Base-by-base conservation (phyloP, 2,329 filamentous ascomycete genomes). In the Epichloe scottii region DNA sequence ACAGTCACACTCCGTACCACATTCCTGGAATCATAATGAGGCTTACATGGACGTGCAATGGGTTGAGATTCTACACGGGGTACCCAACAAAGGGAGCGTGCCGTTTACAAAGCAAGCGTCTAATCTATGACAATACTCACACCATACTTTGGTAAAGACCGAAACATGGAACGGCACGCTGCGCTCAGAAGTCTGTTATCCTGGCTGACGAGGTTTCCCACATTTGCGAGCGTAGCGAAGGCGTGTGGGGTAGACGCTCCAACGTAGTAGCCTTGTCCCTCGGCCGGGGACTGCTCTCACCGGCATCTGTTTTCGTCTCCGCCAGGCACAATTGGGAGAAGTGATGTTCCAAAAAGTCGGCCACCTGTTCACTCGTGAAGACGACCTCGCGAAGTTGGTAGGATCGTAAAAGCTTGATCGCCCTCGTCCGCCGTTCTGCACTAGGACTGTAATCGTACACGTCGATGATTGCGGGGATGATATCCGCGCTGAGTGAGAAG, bases 261-360 rank as follows among this genome's bases (percentile, higher is more conserved):
- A 42, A 17, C 8, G 26, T 30, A 12, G 39, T 23, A 6, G 21
- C 12, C 12, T 34, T 26, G 6, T 37, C 17, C 39, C 12, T 23
- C 6, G 39, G 42, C n/a, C 26, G 26, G 30, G 47, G 14, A 17
- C 14, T 35, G 17, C 19, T 14, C 30, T 35, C 30, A 12, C 37
- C 19, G 19, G 30, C 8, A 23, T 35, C 39, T 17, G 23, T 39
- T 37, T 43, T 21, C 14, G 39, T n/a, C 5, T 40, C 8, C n/a
- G 15, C 14, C 8, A 45, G 48, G 30, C 40, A 50, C n/a, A 50
- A 11, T 17, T 50, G 37, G 23, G 40, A 38, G 34, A 50, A 45
- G 21, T 50, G 48, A 12, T 50, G 34, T 39, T 50, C 48, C n/a
- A 50, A 10, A n/a, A 50, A 50, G 41, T 44, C 48, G n/a, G 48